Conservation (phyloP, 306 rosid species). For the Ceratonia siliqua region DNA sequence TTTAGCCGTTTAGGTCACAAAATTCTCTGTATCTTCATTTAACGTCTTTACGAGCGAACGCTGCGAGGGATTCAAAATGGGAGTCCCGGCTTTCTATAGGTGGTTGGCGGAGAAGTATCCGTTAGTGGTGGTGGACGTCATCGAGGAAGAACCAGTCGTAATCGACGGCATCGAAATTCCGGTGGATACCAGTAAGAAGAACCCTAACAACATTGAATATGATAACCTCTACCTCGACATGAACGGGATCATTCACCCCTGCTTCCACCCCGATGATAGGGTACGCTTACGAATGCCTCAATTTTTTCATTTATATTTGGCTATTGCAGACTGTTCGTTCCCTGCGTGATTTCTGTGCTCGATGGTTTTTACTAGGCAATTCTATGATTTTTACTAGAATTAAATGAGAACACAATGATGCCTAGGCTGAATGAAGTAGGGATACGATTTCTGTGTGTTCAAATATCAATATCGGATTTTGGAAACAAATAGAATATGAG, state of each 20-base stretch:
- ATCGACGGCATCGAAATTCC: slow-evolving; percentile 79
- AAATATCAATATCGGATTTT: neutral
- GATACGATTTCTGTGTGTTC: neutral
- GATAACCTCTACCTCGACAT: slow-evolving; percentile 96
- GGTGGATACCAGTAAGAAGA: slow-evolving; percentile 76
- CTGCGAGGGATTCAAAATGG: slow-evolving; percentile 56
- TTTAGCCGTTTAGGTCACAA: slow-evolving; percentile 17
- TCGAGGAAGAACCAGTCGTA: slow-evolving; percentile 87
- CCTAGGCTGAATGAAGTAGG: neutral
- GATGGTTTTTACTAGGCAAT: neutral
- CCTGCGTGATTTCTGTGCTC: neutral
- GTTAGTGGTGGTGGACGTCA: slow-evolving; percentile 71
- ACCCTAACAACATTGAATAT: slow-evolving; percentile 83
- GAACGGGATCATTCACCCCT: slow-evolving; percentile 96
- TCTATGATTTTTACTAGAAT: neutral
- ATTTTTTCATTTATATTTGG: neutral
- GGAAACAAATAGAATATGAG: neutral
- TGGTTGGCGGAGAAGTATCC: slow-evolving; percentile 99
- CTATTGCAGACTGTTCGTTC: neutral
- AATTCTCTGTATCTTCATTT: neutral
- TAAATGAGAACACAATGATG: neutral
- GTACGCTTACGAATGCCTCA: slow-evolving; percentile 37
- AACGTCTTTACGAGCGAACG: neutral
- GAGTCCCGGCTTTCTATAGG: slow-evolving; percentile 94
- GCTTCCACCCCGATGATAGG: slow-evolving; percentile 98